These are phyloP conservation scores for Penicillium sp. DNA, from an alignment of 2,329 filamentous ascomycete genomes.

Conservation along the genomic window DNA sequence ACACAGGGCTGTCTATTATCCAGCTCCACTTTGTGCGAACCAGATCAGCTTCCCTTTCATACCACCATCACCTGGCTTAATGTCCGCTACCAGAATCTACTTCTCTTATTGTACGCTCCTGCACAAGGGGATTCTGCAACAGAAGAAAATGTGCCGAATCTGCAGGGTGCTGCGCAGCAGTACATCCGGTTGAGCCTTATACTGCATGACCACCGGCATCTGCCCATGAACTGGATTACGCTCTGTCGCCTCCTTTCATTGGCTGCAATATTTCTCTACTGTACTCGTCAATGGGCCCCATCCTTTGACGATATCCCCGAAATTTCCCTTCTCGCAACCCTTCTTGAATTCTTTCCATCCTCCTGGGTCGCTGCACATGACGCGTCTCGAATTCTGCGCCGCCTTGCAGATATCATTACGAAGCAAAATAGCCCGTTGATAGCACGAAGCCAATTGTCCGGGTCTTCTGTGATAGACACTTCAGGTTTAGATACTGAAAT, in stretches of 20 bases:
- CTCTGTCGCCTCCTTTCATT: background rate
- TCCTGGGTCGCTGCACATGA: background rate
- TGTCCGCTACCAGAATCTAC: background rate
- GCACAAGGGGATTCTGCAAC: background rate
- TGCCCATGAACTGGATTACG: background rate
- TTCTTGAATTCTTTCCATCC: background rate
- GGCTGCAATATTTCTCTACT: background rate
- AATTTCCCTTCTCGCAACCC: background rate
- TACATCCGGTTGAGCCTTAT: background rate
- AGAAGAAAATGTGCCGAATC: background rate
- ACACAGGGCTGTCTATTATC: background rate
- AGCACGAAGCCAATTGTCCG: background rate
- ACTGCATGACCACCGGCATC: background rate
- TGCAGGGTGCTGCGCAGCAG: background rate
- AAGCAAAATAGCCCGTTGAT: background rate
- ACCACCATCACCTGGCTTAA: background rate
- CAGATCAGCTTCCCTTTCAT: background rate
- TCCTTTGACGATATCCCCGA: background rate
- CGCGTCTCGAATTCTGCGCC: background rate
- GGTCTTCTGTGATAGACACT: background rate
- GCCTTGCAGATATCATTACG: background rate
- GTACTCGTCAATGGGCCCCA: background rate
- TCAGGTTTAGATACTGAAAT: background rate
- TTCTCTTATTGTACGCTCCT: background rate
- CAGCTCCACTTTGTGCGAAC: background rate